Percentiles rank a stretch among this genome's conserved stretches.
phyloP scores from a whole-genome alignment of 495 filamentous ascomycete species.

The Choiromyces venosus region DNA sequence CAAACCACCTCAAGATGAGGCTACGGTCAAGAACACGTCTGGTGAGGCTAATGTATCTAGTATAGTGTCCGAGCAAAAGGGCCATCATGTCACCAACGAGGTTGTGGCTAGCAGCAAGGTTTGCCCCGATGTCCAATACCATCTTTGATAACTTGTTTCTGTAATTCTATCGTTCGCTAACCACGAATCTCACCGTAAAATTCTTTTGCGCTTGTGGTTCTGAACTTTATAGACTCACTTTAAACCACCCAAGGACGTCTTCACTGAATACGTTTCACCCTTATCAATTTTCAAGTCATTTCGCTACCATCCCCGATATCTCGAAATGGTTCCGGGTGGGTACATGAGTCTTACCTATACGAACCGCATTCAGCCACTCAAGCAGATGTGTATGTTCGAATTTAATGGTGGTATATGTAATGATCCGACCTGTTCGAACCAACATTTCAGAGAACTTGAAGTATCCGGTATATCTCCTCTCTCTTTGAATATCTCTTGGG shows the following conservation, averaged over 20 bases:
- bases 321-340: slow-evolving; percentile 62
- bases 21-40: not conserved
- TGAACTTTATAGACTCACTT: slow-evolving; percentile 20
- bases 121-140: slow-evolving; percentile 22
- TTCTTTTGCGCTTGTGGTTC: slow-evolving; percentile 3
- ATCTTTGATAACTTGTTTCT: not conserved
- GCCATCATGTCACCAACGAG: slow-evolving; percentile 10
- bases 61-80: slow-evolving; percentile 32
- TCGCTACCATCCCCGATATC: slow-evolving; percentile 76
- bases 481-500: slow-evolving; percentile 7
- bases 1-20: not conserved
- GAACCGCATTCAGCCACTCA: slow-evolving; percentile 70
- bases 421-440: slow-evolving; percentile 60
- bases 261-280: slow-evolving; percentile 75
- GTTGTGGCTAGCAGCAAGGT: slow-evolving; percentile 32
- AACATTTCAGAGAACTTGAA: slow-evolving; percentile 74
- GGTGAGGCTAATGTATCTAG: slow-evolving; percentile 29
- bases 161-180: not conserved
- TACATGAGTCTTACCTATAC: slow-evolving; percentile 90
- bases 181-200: not conserved
- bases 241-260: slow-evolving; percentile 42
- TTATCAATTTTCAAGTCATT: slow-evolving; percentile 77
- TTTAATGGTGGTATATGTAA: slow-evolving; percentile 70
- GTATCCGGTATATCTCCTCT: slow-evolving; percentile 69
- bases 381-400: slow-evolving; percentile 68